phyloP scores from a whole-genome alignment of 2,329 filamentous ascomycete species.

The Fonsecaea erecta region DNA sequence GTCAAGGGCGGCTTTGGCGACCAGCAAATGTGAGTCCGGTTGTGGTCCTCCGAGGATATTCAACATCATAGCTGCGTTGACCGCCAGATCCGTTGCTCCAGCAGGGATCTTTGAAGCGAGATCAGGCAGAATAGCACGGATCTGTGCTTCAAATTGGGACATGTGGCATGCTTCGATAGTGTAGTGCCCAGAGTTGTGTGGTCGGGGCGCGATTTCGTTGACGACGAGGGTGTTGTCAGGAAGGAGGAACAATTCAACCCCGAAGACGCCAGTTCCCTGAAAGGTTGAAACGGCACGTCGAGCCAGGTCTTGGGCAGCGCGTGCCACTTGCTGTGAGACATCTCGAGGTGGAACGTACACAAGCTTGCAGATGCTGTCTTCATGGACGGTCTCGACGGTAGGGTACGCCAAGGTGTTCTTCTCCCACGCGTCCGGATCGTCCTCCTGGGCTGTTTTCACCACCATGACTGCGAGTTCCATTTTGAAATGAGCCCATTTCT shows the following conservation, averaged over 20 bases:
- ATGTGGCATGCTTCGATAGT: constrained; percentile 89
- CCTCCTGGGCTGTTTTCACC: constrained; percentile 76
- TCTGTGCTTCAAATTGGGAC: constrained; percentile 90
- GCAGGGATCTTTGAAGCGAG: constrained; percentile 64
- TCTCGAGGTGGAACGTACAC: constrained; percentile 83
- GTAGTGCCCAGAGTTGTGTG: constrained; percentile 93
- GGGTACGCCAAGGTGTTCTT: constrained; percentile 70
- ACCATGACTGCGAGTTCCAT: constrained; percentile 95
- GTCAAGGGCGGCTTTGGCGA: constrained; percentile 61
- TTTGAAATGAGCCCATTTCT: constrained; percentile 84
- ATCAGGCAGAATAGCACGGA: constrained; percentile 72
- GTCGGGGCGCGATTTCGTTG: constrained; percentile 83
- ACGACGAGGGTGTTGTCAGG: constrained; percentile 73
- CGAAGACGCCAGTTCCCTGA: constrained; percentile 89
- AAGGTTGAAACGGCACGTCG: constrained; percentile 78
- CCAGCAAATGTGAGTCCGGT: constrained; percentile 64
- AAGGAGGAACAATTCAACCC: constrained; percentile 92
- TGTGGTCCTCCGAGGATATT: constrained; percentile 64
- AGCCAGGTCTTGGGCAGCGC: constrained; percentile 75
- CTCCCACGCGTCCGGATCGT: constrained; percentile 53
- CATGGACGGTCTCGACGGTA: constrained; percentile 90
- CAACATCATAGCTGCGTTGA: constrained; percentile 57
- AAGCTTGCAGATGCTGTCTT: constrained; percentile 93
- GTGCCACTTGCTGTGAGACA: constrained; percentile 64
- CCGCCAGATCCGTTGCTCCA: constrained; percentile 52